Evolutionary conservation across 768 basidiomycete genomes (phyloP), one percentile per base, ranked within the genome.

Genomic region (Rhodotorula graminis): DNA sequence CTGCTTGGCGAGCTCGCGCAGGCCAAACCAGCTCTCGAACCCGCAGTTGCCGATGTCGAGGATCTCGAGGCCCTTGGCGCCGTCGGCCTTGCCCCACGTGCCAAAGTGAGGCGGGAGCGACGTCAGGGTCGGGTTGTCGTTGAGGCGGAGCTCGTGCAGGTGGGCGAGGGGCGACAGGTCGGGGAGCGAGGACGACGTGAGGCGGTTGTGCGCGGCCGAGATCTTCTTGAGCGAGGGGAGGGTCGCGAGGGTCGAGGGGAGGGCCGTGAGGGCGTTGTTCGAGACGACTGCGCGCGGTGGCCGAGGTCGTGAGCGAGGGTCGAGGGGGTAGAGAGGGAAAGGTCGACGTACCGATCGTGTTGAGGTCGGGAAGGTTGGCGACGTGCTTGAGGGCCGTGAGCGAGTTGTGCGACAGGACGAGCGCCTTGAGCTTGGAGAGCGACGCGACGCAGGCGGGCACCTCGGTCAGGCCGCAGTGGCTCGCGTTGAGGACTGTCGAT

Each of bases 221-320:
- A 78, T 65, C 70, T 78, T 78, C 62, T 76, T 78, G 60, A 78
- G 73, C 15, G 67, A 47, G 10, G 67, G 65, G 19, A 78, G 70
- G 37, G 64, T 70, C 3, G 65, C 52, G 37, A 76, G 71, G 7
- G 75, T 58, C 14, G 68, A 29, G 6, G 75, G 75, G 49, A 76
- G 75, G 15, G 69, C 60, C 53, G 65, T 65, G 62, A 76, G 65
- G 9, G 59, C 23, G 65, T 76, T 76, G 69, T 76, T 72, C 27
- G 75, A 76, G n/a, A 73, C 75, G 69, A 76, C 75, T 75, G 53
- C 40, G 12, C 5, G 25, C 8, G 50, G 23, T 6, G 23, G 58
- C 25, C 37, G 25, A 0, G 23, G 1, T 9, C 29, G 55, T 56
- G 5, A 33, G 29, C 29, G 12, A 18, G 44, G 29, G 18, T 27